Conservation (phyloP, 2,329 filamentous ascomycete species). For the Chaetomiaceae sp. region DNA sequence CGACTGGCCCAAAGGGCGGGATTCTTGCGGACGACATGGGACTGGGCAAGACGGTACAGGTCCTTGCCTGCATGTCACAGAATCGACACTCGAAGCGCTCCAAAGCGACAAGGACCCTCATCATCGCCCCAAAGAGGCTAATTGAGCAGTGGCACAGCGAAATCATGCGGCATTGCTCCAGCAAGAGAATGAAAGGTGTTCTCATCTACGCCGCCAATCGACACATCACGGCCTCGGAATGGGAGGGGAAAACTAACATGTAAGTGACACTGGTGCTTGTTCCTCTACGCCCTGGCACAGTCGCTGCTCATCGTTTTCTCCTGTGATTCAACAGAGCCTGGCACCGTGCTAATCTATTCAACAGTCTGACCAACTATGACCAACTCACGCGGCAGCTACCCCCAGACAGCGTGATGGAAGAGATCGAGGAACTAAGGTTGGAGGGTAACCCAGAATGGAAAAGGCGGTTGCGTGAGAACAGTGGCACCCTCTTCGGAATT, state of each 20-base stretch:
- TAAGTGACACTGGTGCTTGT: too few species aligned
- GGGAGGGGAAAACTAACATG: conserved; percentile 2
- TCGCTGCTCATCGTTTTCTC: too few species aligned
- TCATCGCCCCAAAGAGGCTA: conserved; percentile 35
- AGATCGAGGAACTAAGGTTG: conserved; percentile 1
- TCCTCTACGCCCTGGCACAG: not conserved
- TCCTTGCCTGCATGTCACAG: conserved; percentile 48
- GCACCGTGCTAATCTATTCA: not conserved
- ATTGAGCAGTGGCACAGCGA: conserved; percentile 38
- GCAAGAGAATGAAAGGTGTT: not conserved
- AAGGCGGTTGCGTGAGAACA: not conserved
- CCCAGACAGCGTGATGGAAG: not conserved
- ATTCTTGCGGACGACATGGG: conserved; percentile 59
- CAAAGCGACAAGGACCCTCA: conserved; percentile 35
- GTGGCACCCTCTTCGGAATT: conserved; percentile 1
- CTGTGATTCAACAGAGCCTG: too few species aligned
- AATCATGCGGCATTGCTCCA: conserved; percentile 28
- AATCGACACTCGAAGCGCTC: conserved; percentile 34
- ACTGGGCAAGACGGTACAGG: conserved; percentile 55
- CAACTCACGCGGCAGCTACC: conserved; percentile 7
- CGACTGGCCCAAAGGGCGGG: conserved; percentile 31
- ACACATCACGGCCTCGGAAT: not conserved
- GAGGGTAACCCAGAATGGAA: not conserved
- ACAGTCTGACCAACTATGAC: conserved; percentile 15
- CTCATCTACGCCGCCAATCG: not conserved